Evolutionary conservation across 768 basidiomycete genomes (phyloP).

Genomic region (Lentinus brumalis): DNA sequence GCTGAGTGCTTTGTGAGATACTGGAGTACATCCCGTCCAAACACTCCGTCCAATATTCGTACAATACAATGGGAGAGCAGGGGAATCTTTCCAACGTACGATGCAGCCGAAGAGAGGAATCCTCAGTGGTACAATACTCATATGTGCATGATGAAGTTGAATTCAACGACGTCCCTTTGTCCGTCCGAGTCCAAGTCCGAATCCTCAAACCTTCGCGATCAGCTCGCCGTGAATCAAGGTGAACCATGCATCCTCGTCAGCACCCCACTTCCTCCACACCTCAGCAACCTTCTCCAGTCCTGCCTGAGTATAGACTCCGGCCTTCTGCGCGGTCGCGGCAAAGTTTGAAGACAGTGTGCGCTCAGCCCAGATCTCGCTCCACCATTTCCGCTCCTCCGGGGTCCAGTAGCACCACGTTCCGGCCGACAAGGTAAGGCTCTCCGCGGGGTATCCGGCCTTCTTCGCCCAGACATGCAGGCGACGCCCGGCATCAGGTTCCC

Average conservation of each 20-base stretch:
- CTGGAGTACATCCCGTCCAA: too few species aligned
- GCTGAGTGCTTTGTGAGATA: too few species aligned
- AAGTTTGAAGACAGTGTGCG: conserved; percentile 37
- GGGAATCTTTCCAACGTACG: too few species aligned
- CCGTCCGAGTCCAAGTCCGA: too few species aligned
- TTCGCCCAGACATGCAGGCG: conserved; percentile 40
- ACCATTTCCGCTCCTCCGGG: conserved; percentile 40
- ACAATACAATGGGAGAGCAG: too few species aligned
- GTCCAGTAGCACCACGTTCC: conserved; percentile 41
- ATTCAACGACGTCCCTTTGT: too few species aligned
- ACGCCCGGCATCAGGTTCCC: conserved; percentile 43
- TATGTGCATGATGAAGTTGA: too few species aligned
- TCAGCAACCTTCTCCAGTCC: conserved; percentile 10
- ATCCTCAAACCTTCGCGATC: conserved; percentile 5
- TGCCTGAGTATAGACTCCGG: conserved; percentile 15
- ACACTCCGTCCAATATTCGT: too few species aligned
- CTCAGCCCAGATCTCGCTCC: conserved; percentile 42
- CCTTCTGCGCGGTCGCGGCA: conserved; percentile 32
- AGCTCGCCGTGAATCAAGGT: conserved; percentile 20
- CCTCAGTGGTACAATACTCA: too few species aligned
- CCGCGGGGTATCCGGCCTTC: conserved; percentile 36
- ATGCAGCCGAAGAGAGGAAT: too few species aligned
- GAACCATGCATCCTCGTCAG: conserved; percentile 24
- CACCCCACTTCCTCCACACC: conserved; percentile 17
- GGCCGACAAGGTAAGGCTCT: conserved; percentile 30